Evolutionary conservation across 2,329 filamentous ascomycete species (phyloP).

Genomic region (Cytospora mali): DNA sequence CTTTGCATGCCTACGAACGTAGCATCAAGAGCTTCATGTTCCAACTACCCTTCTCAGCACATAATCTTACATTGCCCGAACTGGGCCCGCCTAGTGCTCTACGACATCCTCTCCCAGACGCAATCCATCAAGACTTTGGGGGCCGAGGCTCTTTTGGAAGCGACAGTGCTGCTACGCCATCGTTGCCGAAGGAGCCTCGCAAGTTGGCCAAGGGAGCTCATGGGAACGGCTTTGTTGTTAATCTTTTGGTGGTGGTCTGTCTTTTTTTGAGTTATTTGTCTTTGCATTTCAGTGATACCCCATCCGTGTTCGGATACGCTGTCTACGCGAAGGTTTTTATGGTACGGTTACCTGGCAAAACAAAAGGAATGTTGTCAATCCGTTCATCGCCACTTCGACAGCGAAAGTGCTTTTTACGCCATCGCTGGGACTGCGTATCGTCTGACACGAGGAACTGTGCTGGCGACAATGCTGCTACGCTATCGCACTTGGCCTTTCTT

Average conservation of each 20-base stretch:
- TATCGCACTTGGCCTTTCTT: constrained; percentile 44
- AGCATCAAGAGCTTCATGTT: background rate
- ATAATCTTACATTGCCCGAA: background rate
- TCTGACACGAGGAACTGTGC: constrained; percentile 44
- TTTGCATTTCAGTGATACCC: constrained; percentile 53
- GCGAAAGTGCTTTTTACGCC: constrained; percentile 59
- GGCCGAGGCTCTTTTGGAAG: constrained; percentile 33
- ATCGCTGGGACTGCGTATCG: constrained; percentile 58
- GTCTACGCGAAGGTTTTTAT: constrained; percentile 38
- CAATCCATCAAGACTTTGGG: no score
- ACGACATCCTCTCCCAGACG: no score
- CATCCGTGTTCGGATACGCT: constrained; percentile 56
- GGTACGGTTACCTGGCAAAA: constrained; percentile 29
- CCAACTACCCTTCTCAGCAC: constrained; percentile 3
- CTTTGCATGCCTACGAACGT: background rate
- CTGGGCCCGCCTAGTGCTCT: background rate
- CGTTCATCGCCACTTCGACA: constrained; percentile 43
- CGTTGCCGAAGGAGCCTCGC: background rate
- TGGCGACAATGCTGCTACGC: constrained; percentile 58
- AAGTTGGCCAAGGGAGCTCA: background rate
- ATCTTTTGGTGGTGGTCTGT: constrained; percentile 22
- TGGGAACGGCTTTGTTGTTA: constrained; percentile 26
- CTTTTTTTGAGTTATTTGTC: constrained; percentile 31
- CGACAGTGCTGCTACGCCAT: constrained; percentile 38
- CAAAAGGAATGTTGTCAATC: constrained; percentile 31